Evolutionary conservation across 78 protist species (phyloP).

Genomic region (Dictyostelium firmibasis): DNA sequence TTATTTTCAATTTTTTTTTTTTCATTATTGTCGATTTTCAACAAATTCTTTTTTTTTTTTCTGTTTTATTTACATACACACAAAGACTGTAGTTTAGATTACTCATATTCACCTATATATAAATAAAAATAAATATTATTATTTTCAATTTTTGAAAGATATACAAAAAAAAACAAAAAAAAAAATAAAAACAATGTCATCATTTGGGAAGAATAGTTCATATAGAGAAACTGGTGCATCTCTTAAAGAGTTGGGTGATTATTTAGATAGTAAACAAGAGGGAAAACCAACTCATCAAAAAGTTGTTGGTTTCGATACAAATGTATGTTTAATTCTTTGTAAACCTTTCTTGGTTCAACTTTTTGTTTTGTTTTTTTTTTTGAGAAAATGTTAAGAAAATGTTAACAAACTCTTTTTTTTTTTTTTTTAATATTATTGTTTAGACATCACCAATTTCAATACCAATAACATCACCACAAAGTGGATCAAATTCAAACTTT

Average conservation of each 20-base stretch:
- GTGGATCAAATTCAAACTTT: not conserved
- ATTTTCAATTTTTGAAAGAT: too few species aligned
- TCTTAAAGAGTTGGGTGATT: not conserved
- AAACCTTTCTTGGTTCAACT: too few species aligned
- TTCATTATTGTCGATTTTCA: not conserved
- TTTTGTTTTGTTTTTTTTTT: not conserved
- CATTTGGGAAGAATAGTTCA: not conserved
- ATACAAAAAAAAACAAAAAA: not conserved
- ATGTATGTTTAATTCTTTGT: not conserved
- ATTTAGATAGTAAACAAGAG: not conserved
- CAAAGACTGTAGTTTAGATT: not conserved
- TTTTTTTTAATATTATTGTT: not conserved
- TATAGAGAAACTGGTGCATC: not conserved
- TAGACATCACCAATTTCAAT: slow-evolving; percentile 34
- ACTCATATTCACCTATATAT: not conserved
- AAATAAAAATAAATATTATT: not conserved
- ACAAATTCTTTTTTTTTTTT: not conserved
- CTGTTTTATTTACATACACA: not conserved
- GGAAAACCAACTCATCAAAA: not conserved
- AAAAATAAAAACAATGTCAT: not conserved
- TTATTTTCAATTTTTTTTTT: not conserved
- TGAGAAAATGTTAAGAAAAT: not conserved
- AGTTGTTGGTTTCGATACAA: not conserved
- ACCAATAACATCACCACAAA: slow-evolving; percentile 17
- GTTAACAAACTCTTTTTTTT: not conserved